These are phyloP conservation scores for Paecilomyces sp. DNA, from an alignment of 2,329 filamentous ascomycete genomes.

Conservation along the genomic window DNA sequence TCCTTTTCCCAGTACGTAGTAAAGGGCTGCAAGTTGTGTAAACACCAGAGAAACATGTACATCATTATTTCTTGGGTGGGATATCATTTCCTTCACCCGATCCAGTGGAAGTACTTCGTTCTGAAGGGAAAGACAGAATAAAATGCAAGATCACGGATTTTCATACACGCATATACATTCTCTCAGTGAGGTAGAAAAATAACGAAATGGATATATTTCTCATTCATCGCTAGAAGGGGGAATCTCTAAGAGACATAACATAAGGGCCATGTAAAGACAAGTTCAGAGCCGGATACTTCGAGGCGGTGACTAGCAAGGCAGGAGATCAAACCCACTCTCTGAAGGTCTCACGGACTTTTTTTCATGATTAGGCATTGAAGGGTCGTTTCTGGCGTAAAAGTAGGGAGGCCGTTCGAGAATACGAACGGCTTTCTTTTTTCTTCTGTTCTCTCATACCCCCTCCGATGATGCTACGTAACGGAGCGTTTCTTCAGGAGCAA, in stretches of 20 bases:
- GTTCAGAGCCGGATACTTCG: neutral
- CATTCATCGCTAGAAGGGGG: neutral
- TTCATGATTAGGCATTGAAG: neutral
- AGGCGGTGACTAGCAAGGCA: neutral
- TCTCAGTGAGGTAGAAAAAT: neutral
- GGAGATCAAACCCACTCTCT: neutral
- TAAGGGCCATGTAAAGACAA: neutral
- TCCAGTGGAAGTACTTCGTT: neutral
- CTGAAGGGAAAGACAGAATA: neutral
- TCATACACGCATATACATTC: neutral
- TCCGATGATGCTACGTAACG: slow-evolving; percentile 9
- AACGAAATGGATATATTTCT: neutral
- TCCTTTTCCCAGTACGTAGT: neutral
- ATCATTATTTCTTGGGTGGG: neutral
- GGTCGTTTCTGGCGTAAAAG: neutral
- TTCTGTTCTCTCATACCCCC: neutral
- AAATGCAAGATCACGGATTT: neutral
- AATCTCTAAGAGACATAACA: neutral
- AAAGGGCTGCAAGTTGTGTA: neutral
- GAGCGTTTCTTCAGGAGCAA: slow-evolving; percentile 38
- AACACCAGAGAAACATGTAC: neutral
- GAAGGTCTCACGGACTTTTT: neutral
- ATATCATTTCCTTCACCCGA: neutral
- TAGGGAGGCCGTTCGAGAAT: neutral
- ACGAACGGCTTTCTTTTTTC: neutral